phyloP scores from a whole-genome alignment of 768 basidiomycete species.

The Tricholoma matsutake region DNA sequence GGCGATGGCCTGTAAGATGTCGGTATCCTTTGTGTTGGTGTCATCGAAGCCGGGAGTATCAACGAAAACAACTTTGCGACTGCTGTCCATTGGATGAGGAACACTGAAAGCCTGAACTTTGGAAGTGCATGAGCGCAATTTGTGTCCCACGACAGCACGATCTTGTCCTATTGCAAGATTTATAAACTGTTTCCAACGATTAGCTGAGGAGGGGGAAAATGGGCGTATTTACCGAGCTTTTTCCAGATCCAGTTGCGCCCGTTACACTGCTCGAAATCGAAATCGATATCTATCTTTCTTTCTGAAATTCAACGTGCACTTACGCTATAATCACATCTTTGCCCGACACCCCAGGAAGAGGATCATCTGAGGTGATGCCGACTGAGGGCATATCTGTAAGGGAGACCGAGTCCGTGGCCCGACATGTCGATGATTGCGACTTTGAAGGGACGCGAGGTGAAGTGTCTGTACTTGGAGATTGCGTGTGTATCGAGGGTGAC shows the following conservation, averaged over 20 bases:
- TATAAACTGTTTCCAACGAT: not conserved
- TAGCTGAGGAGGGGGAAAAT: not conserved
- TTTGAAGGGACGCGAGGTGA: not conserved
- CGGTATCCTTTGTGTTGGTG: not conserved
- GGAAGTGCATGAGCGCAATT: not conserved
- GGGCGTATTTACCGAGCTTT: not conserved
- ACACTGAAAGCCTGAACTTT: not conserved
- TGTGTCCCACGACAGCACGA: not conserved
- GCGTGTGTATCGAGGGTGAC: not conserved
- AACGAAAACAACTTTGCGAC: slow-evolving; percentile 1
- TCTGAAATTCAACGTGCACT: not conserved
- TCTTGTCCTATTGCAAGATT: not conserved
- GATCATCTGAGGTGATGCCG: not conserved
- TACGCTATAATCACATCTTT: slow-evolving; percentile 2
- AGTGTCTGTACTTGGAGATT: not conserved
- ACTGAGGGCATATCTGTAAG: not conserved
- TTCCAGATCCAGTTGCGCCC: slow-evolving; percentile 1
- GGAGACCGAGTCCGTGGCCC: not conserved
- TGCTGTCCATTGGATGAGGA: slow-evolving; percentile 1
- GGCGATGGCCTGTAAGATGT: not conserved
- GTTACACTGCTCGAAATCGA: not conserved
- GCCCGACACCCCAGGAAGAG: not conserved
- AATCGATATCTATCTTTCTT: not conserved
- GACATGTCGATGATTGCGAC: not conserved
- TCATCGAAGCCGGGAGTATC: slow-evolving; percentile 2